A percentile compares a stretch with the other conserved stretches of the same genome.
phyloP scores from a whole-genome alignment of 768 basidiomycete species.

The Royoungia palumana region DNA sequence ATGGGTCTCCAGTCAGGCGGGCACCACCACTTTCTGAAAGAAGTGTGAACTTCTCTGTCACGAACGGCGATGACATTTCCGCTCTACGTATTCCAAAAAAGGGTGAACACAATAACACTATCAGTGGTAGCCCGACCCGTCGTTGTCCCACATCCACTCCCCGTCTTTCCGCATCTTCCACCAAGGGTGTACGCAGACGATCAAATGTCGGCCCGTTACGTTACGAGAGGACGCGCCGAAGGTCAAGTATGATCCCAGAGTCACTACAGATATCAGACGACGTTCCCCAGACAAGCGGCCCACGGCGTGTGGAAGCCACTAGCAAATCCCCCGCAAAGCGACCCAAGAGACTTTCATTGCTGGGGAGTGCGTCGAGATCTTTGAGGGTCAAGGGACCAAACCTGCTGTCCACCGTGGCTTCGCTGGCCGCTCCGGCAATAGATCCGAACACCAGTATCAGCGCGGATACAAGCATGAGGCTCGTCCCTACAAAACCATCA shows the following conservation, averaged over 20 bases:
- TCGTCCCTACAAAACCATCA: conserved; percentile 41
- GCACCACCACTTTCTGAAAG: conserved; percentile 57
- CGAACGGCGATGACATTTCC: conserved; percentile 21
- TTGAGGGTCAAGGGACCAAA: conserved; percentile 32
- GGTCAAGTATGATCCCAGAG: conserved; percentile 81
- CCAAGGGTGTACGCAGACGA: conserved; percentile 49
- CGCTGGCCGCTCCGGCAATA: conserved; percentile 30
- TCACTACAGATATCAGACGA: conserved; percentile 47
- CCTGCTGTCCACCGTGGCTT: conserved; percentile 29
- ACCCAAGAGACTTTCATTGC: conserved; percentile 54
- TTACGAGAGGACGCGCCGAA: conserved; percentile 64
- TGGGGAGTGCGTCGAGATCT: conserved; percentile 37
- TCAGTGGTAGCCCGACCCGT: conserved; percentile 51
- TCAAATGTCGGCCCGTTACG: conserved; percentile 79
- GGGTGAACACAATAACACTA: conserved; percentile 30
- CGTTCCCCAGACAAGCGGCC: conserved; percentile 27
- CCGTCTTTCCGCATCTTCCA: conserved; percentile 30
- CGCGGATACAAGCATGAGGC: conserved; percentile 50
- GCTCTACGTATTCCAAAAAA: conserved; percentile 34
- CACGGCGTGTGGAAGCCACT: conserved; percentile 42
- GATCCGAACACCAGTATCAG: conserved; percentile 42
- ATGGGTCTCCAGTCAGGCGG: conserved; percentile 32
- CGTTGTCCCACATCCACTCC: conserved; percentile 49
- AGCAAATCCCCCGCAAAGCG: conserved; percentile 57
- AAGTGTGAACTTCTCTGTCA: conserved; percentile 51